Base-by-base conservation (phyloP, 2,329 filamentous ascomycete species). In the Mycocentrospora acerina region DNA sequence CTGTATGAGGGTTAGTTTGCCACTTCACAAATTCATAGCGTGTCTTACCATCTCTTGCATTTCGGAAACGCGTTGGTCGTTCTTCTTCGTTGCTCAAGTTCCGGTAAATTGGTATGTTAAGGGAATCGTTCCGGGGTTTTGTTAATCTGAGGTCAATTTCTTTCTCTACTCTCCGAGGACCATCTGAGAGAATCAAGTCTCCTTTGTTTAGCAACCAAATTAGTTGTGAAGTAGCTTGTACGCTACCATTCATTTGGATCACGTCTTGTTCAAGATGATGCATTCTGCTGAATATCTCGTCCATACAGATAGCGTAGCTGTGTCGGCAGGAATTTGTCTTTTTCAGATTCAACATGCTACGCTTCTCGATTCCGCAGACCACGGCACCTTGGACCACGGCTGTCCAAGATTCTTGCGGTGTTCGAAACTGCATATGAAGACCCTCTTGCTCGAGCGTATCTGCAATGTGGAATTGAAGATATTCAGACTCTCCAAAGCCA, bases 341-440 rank as follows among this genome's bases (percentile, higher is more conserved):
- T 4, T 39, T 36, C 11, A 55, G 31, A 16, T 44, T 53, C 13
- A 27, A 30, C 11, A 37, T 29, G 4, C 16, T 40, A 3, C 14
- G 17, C 29, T 55, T 59, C 33, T 59, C 56, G 16, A 62, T 51
- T 13, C 56, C 58, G 22, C 43, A 55, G n/a, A 58, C 39, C 3
- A 56, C 49, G 8, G 57, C 54, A 12, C 58, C 58, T 35, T 35
- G 53, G 15, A 55, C 51, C 31, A 52, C 44, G 5, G 46, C 44
- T 24, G 57, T 35, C 59, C 55, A 50, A 18, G 49, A 55, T 10
- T 42, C 42, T 13, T 54, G 32, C 7, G 52, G 54, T 22, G 29
- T 37, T 14, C 47, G 47, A 10, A 57, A 29, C 12, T 46, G 28
- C 24, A 55, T 41, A 5, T 45, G 32, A 34, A 35, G 40, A 7